Evolutionary conservation across 192 early-diverging fungal species (phyloP), one percentile per base, ranked within the genome.

Genomic region (Helicostylum pulchrum): DNA sequence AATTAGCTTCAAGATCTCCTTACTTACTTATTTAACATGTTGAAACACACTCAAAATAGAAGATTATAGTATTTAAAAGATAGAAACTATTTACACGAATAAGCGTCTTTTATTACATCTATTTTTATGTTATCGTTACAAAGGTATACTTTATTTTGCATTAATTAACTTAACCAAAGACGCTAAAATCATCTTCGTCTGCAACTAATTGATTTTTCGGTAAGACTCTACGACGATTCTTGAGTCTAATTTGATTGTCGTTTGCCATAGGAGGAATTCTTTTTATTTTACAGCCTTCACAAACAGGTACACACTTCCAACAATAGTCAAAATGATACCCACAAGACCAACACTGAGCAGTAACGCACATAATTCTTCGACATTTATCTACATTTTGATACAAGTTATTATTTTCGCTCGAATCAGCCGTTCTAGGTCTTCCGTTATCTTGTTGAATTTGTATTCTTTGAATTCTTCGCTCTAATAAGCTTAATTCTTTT

Each of bases 191-290:
- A 15, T 68, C 67, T 23, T 69, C 67, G 1, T 42, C 31, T 3
- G 53, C 47, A 3, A 30, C 46, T 12, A 32, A 0, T 45, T 64
- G 62, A 17, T 21, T 47, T 15, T 10, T 31, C 1, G 14, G 39
- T 14, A 53, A 47, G 53, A 4, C 44, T 14, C 53, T 11, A 66
- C 44, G 32, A 73, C 62, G 14, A 56, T 64, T 32, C 64, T 63
- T 26, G 64, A 63, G 6, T 47, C 43, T 53, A 10, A 64, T 64
- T 12, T 64, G 65, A 11, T 72, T 63, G 19, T 74, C 72, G 58
- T 76, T 79, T 17, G 76, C 76, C 43, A 57, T 66, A 0, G 78
- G 78, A 17, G 78, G 74, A 8, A 65, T 45, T 0, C 78, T 71
- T 11, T 56, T 44, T n/a, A 61, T 46, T 7, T 52, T 36, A 32